Conservation (phyloP, 768 basidiomycete genomes). For the Trametes punicea region DNA sequence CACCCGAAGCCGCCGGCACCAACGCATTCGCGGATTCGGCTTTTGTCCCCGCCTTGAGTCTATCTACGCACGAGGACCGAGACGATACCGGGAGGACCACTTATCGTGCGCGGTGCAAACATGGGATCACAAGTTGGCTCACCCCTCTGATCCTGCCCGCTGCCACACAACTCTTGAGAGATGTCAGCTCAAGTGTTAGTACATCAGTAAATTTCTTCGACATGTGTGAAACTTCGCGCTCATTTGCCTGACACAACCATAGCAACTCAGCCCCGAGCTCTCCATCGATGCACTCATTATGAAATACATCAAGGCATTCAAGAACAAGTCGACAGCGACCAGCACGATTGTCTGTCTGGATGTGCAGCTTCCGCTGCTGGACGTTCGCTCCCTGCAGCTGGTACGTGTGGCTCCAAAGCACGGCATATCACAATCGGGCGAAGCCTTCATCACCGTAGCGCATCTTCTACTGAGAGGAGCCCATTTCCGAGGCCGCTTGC, state of each 20-base stretch:
- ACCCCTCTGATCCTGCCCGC: conserved; percentile 55
- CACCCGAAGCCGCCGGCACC: neutral
- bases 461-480: conserved; percentile 21
- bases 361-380: conserved; percentile 37
- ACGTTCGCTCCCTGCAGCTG: conserved; percentile 40
- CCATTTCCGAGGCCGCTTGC: neutral
- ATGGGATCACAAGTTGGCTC: conserved; percentile 40
- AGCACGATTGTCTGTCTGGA: conserved; percentile 35
- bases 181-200: conserved; percentile 45
- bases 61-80: neutral
- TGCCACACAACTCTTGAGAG: conserved; percentile 44
- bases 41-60: neutral
- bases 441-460: conserved; percentile 29
- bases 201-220: neutral
- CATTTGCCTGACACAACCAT: neutral
- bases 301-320: conserved; percentile 31
- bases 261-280: conserved; percentile 39
- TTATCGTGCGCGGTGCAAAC: conserved; percentile 39
- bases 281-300: conserved; percentile 42
- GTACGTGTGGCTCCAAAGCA: neutral
- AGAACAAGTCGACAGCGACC: neutral
- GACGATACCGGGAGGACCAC: conserved; percentile 29
- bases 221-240: neutral
- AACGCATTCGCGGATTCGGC: neutral
- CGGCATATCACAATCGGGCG: neutral